Conservation (phyloP, 305 asterid genomes). For the Petunia hybrid region DNA sequence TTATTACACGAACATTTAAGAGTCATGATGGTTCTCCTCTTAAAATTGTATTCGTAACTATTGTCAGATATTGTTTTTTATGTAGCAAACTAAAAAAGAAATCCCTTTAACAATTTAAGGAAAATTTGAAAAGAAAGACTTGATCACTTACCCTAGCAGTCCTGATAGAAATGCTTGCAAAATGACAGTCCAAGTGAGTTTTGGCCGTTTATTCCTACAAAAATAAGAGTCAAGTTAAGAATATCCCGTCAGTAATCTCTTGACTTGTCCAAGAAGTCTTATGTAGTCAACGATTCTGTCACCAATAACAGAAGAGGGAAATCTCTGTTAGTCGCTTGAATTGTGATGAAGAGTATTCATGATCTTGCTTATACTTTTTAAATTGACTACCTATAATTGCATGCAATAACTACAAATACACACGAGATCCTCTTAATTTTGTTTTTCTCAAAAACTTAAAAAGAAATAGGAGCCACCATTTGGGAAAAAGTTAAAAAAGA, state of each 20-base stretch:
- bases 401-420: too few species aligned
- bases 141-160: constrained; percentile 40
- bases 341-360: too few species aligned
- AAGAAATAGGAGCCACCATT: too few species aligned
- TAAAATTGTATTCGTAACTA: neutral
- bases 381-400: too few species aligned
- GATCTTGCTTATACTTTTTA: too few species aligned
- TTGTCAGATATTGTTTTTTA: neutral
- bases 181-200: constrained; percentile 37
- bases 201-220: constrained; percentile 45
- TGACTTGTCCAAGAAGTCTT: constrained; percentile 12
- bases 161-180: constrained; percentile 44
- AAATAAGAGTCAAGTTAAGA: neutral
- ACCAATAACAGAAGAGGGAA: neutral
- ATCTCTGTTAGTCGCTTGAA: too few species aligned
- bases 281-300: constrained; percentile 3
- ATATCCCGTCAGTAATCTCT: neutral
- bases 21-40: neutral
- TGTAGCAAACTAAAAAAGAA: too few species aligned
- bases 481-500: too few species aligned
- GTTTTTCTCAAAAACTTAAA: too few species aligned
- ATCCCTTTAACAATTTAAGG: too few species aligned
- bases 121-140: neutral
- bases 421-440: too few species aligned
- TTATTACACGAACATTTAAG: too few species aligned